Base-by-base conservation (phyloP, 768 basidiomycete genomes). In the Pisolithus microcarpus region DNA sequence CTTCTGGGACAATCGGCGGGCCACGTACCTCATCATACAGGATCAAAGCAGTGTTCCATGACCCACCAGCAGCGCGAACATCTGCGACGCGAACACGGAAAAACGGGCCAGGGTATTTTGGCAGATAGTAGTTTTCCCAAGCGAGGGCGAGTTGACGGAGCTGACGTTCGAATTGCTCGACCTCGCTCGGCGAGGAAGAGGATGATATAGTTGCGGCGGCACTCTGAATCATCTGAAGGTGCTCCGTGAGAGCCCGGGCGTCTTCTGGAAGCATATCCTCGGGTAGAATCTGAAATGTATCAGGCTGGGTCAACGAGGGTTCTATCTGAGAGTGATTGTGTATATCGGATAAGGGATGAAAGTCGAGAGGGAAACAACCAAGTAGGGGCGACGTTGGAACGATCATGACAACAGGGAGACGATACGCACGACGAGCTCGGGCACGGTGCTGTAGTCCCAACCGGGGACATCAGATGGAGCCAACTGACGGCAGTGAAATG, bases 51-150 rank as follows among this genome's bases (percentile, higher is more conserved):
- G 65, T 66, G 1, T 53, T 66, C 46, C 68, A 58, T 5, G 65
- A 67, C 2, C 65, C 66, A 0, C 65, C 65, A 0, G 50, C 24
- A 7, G 66, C 65, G 10, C 65, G 62, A 21, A 66, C 66, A 38
- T 66, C 65, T 7, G 65, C 65, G 13, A 66, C 65, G 24, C 65
- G 57, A 42, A 66, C 65, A 23, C 62, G 62, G 5, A 66, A 66
- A 36, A 66, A 66, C 1, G 65, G 66, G 19, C 66, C 21, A 2
- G 66, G 65, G 30, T 49, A 66, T 36, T 59, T 66, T 21, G 64
- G 64, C 11, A 66, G 64, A 38, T 54, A 66, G 48, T 68, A 62
- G 43, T 66, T 62, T 26, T 66, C 65, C 65, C 66, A 66, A 3
- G 56, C 52, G 15, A 66, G 57, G 0, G 64, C 65, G 7, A 68